phyloP scores from a whole-genome alignment of 495 filamentous ascomycete genomes.

The Parachaetomium inaequale region DNA sequence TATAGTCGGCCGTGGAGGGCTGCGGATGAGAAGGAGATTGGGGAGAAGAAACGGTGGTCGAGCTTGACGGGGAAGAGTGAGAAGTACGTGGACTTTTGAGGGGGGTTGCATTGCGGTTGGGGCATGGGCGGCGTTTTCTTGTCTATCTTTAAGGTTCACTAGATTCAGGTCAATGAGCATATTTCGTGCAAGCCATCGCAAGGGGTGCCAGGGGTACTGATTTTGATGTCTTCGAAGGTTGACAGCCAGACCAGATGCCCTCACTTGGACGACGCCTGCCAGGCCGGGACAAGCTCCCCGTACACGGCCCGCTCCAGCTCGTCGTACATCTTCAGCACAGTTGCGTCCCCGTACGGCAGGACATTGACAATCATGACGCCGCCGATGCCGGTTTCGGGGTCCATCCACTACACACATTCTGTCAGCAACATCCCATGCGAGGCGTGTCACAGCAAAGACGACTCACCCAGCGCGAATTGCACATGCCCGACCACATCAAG shows the following conservation, averaged over 20 bases:
- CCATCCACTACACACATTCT: constrained; percentile 32
- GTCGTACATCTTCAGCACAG: constrained; percentile 25
- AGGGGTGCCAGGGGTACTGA: not conserved
- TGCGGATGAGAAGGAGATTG: constrained; percentile 20
- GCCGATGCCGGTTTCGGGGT: constrained; percentile 33
- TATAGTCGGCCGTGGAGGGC: constrained; percentile 22
- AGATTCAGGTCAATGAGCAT: constrained; percentile 2
- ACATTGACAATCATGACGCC: constrained; percentile 29
- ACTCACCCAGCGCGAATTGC: constrained; percentile 34
- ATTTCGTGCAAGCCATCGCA: not conserved
- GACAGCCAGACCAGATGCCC: not conserved
- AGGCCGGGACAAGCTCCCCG: constrained; percentile 22
- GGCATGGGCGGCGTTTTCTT: not conserved
- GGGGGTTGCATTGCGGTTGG: not conserved
- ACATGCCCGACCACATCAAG: constrained; percentile 35
- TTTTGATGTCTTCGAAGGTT: not conserved
- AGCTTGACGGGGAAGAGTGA: constrained; percentile 12
- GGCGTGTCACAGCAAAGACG: not conserved
- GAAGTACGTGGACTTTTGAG: constrained; percentile 21
- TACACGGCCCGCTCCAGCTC: constrained; percentile 36
- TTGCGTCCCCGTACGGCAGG: constrained; percentile 25
- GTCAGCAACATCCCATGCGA: not conserved
- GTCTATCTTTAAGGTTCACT: not conserved
- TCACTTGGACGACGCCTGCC: not conserved
- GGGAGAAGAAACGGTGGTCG: constrained; percentile 15